Base-by-base conservation (phyloP, 441 rosid species). In the Arabidopsis hybrid region DNA sequence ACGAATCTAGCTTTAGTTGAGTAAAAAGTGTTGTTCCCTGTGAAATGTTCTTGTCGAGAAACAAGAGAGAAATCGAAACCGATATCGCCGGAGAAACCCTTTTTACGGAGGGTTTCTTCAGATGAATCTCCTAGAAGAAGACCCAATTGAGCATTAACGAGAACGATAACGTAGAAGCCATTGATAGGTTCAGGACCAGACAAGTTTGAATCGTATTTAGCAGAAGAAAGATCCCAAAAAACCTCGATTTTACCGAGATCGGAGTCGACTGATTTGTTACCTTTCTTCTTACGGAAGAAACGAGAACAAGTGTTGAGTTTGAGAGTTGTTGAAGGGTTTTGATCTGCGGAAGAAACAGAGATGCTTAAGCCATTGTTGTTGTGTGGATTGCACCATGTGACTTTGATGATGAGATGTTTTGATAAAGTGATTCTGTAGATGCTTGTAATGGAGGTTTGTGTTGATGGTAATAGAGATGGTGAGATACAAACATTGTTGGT, bases 161-260 rank as follows among this genome's bases (percentile, higher is more conserved):
- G 74, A 10, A 94, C 85, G 32, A 90, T 60, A 2, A 94, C 83
- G 70, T 85, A 90, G 78, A 88, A 94, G 47, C 87, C 86, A 36
- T 85, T 83, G 14, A 84, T 69, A 0, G 97, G 99, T 53, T 87
- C 91, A 2, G 94, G 95, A 0, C 93, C 81, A 62, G 1, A 29
- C 1, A 88, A 84, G 7, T 73, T 42, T 0, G 82, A 83, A 6
- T 82, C 84, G 59, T 91, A 90, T 36, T 73, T 85, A 49, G 97
- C 98, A 1, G 83, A 71, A 9, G 96, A 88, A 9, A 94, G 86
- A 85, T 94, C 97, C 97, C 96, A 91, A 29, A 80, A 86, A 7
- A 86, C 85, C 67, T 91, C 95, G 45, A 90, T 71, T 75, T 78
- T 87, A 0, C 78, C 84, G 43, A 69, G 78, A 35, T 75, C 80